Evolutionary conservation across 257 asterid genomes (phyloP).

Genomic region (Pogostemon cablin): DNA sequence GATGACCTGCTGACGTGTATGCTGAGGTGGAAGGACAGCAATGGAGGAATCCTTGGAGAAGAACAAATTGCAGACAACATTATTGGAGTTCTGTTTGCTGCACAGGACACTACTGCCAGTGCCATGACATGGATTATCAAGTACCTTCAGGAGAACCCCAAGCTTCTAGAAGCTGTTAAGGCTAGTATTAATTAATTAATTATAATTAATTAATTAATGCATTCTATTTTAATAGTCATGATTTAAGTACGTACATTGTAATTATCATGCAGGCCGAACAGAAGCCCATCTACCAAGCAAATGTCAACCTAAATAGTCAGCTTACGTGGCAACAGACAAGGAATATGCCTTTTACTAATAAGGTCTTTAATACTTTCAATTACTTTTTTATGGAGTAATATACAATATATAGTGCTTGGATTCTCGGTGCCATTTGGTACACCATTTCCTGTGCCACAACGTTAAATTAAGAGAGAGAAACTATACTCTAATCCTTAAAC

Average conservation of each 20-base stretch:
- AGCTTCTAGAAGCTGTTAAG: conserved; percentile 62
- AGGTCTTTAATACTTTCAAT: conserved; percentile 38
- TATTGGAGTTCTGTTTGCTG: conserved; percentile 86
- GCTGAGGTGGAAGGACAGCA: conserved; percentile 49
- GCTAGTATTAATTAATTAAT: conserved; percentile 30
- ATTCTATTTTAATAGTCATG: background rate
- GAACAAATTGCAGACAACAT: conserved; percentile 81
- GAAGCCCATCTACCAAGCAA: conserved; percentile 50
- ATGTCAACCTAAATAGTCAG: conserved; percentile 37
- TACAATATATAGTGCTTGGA: no score
- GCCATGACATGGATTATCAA: conserved; percentile 81
- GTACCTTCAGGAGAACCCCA: conserved; percentile 69
- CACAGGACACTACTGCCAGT: conserved; percentile 89
- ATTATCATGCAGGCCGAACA: conserved; percentile 66
- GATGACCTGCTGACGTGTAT: conserved; percentile 61
- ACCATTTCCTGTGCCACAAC: no score
- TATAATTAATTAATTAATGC: background rate
- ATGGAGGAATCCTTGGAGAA: conserved; percentile 48
- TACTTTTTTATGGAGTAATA: no score
- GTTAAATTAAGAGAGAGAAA: no score
- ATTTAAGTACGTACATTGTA: background rate
- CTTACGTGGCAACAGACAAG: conserved; percentile 85
- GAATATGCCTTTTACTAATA: conserved; percentile 73
- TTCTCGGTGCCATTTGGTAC: no score
- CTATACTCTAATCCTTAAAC: no score